These are phyloP conservation scores for Draba incana DNA, from an alignment of 345 rosid genomes.

Conservation along the genomic window DNA sequence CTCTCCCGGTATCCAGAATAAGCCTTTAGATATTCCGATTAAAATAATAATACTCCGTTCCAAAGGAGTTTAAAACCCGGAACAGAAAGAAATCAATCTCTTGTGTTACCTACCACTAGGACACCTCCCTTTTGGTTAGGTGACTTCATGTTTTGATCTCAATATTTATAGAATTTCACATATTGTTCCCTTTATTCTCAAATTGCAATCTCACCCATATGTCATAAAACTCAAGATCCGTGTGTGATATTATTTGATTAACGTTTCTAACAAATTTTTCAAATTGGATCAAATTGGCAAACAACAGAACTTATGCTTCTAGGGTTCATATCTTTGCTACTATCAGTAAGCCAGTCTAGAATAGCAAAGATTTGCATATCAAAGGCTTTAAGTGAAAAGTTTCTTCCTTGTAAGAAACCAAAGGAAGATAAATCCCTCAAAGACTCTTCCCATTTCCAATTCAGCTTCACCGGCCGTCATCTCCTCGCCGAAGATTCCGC, in stretches of 20 bases:
- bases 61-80: too few species aligned
- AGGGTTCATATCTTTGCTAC: slow-evolving; percentile 81
- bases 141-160: not conserved
- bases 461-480: slow-evolving; percentile 52
- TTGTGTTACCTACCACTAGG: too few species aligned
- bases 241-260: slow-evolving; percentile 20
- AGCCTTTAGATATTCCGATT: too few species aligned
- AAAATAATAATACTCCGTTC: too few species aligned
- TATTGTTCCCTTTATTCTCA: not conserved
- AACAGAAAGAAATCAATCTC: too few species aligned
- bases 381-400: slow-evolving; percentile 45
- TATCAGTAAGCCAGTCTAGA: slow-evolving; percentile 60
- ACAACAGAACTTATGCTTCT: slow-evolving; percentile 80
- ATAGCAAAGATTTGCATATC: slow-evolving; percentile 62
- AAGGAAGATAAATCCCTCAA: slow-evolving; percentile 14
- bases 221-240: not conserved
- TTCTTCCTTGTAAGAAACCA: slow-evolving; percentile 61
- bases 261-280: slow-evolving; percentile 23
- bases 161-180: not conserved
- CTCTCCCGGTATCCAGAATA: too few species aligned
- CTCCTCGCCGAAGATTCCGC: slow-evolving; percentile 55
- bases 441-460: slow-evolving; percentile 50
- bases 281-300: not conserved
- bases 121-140: too few species aligned
- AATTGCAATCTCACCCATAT: not conserved